These are phyloP conservation scores for Rhodamnia argentea DNA, from an alignment of 345 rosid species.

Conservation along the genomic window DNA sequence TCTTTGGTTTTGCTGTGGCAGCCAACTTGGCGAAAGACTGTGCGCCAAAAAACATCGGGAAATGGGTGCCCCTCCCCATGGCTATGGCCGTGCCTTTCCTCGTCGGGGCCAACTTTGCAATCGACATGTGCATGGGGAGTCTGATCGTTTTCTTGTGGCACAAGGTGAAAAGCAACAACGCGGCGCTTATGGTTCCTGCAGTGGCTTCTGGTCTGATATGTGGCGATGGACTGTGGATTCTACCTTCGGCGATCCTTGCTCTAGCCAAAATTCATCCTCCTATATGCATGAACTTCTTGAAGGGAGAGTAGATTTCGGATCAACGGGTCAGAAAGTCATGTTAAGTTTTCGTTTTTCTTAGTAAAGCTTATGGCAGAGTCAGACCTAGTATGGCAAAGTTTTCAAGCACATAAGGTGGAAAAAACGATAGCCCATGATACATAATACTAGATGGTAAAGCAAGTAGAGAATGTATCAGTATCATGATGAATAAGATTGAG, in stretches of 20 bases:
- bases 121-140: slow-evolving; percentile 79
- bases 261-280: slow-evolving; percentile 65
- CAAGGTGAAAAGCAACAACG: slow-evolving; percentile 34
- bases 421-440: neutral
- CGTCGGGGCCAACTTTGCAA: slow-evolving; percentile 78
- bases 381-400: neutral
- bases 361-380: neutral
- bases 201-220: slow-evolving; percentile 92
- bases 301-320: neutral
- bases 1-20: slow-evolving; percentile 66
- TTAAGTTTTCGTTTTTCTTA: neutral
- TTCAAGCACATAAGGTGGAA: neutral
- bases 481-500: neutral
- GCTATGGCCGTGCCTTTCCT: slow-evolving; percentile 97
- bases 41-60: slow-evolving; percentile 34
- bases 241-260: slow-evolving; percentile 74
- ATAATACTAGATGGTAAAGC: neutral
- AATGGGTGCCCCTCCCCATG: slow-evolving; percentile 89
- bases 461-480: neutral
- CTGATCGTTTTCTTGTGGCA: slow-evolving; percentile 48
- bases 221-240: slow-evolving; percentile 91
- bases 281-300: slow-evolving; percentile 64
- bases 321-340: neutral
- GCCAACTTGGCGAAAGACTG: slow-evolving; percentile 57
- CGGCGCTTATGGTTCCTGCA: slow-evolving; percentile 67